Evolutionary conservation across 2,329 filamentous ascomycete genomes (phyloP).

Genomic region (Monilinia polystroma): DNA sequence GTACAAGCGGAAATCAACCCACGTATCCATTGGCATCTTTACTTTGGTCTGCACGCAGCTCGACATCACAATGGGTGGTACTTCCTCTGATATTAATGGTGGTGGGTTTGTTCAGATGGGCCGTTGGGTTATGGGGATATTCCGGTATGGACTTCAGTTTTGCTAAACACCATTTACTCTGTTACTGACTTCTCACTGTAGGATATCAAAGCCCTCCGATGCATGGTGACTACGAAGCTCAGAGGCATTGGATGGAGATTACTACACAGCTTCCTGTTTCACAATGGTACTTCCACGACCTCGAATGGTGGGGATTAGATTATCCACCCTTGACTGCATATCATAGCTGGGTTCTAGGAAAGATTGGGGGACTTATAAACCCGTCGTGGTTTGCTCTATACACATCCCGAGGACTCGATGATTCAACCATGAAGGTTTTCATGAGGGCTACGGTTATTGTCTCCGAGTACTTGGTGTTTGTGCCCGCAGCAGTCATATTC

Average conservation of each 20-base stretch:
- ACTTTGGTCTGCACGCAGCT: conserved; percentile 84
- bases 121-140: conserved; percentile 89
- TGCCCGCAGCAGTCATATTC: conserved; percentile 84
- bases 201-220: conserved; percentile 81
- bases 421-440: conserved; percentile 80
- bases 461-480: conserved; percentile 86
- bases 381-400: conserved; percentile 85
- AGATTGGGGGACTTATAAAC: conserved; percentile 76
- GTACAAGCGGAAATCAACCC: conserved; percentile 20
- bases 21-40: conserved; percentile 90
- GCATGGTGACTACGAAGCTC: conserved; percentile 96
- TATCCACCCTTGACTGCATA: conserved; percentile 97
- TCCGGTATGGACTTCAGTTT: conserved; percentile 60
- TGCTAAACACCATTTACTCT: background rate
- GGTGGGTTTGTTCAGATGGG: conserved; percentile 91
- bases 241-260: conserved; percentile 98
- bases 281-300: conserved; percentile 97
- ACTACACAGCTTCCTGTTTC: conserved; percentile 85
- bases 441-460: conserved; percentile 91
- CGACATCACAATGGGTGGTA: conserved; percentile 86
- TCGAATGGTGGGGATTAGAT: conserved; percentile 96
- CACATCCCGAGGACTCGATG: conserved; percentile 77
- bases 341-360: conserved; percentile 93
- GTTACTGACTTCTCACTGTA: conserved; percentile 41
- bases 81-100: conserved; percentile 85